Evolutionary conservation across 2,329 filamentous ascomycete genomes (phyloP), one percentile per base, ranked within the genome.

Genomic region (Epichloe gansuensis): DNA sequence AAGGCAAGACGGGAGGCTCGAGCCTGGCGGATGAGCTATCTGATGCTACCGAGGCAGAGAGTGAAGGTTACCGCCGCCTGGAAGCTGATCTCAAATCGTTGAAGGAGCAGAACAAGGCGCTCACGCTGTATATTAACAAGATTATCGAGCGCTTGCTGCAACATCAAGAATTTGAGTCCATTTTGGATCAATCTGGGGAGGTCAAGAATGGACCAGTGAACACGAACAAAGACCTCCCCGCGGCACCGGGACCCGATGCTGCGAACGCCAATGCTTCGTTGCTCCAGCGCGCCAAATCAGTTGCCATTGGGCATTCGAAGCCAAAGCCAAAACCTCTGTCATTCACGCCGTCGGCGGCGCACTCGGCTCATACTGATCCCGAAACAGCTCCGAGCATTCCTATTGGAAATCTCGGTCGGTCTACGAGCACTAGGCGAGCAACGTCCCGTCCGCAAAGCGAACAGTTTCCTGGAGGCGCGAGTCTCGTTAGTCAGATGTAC

Each of bases 91-190:
- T 93, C 59, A 89, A 86, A 68, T 77, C 80, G 8, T 74, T 88
- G 61, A 91, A 88, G 71, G 91, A 95, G 66, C 85, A 95, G 73
- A 97, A 98, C 75, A 97, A 97, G 74, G 93, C 93, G 34, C 76
- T 98, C 61, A 95, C 90, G 25, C 76, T 97, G 58, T 98, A 98
- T 73, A 96, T 98, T 75, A 95, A 97, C 79, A 95, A 93, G 73
- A 97, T 98, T 67, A 95, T 98, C 66, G 93, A 93, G 67, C 86
- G 93, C 53, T 81, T 98, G 45, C 78, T 98, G 56, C 87, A 95
- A 65, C 88, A 96, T 69, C 87, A 95, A 63, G 91, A 95, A 60
- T 97, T 95, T 60, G 91, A 98, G 71, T 83, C 88, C 56, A 95
- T 97, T 55, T 76, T 96, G 42, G 89, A 95, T 65, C 86, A 88